Percentiles rank a stretch among this genome's conserved stretches.
Evolutionary conservation across 176 grass and related monocot genomes (phyloP).

Genomic region (Olyra latifolia): DNA sequence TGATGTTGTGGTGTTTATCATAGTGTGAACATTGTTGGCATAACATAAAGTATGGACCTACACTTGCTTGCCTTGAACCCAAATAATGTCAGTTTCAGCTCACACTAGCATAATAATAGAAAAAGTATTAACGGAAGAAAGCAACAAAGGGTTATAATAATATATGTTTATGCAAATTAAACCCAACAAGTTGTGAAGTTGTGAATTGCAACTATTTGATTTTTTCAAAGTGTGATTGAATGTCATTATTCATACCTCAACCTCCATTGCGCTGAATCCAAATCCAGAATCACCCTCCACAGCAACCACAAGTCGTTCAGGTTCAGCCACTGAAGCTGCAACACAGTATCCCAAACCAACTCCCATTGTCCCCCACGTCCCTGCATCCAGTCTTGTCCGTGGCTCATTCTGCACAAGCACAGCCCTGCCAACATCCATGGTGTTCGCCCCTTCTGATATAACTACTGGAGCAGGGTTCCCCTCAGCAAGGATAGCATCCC

Average conservation of each 20-base stretch:
- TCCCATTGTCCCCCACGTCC: slow-evolving; percentile 96
- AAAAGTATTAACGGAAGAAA: neutral
- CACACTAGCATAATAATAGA: neutral
- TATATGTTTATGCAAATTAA: neutral
- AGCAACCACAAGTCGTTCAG: slow-evolving; percentile 75
- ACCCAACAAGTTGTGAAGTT: neutral
- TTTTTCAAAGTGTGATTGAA: neutral
- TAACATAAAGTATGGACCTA: neutral
- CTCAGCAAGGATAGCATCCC: slow-evolving; percentile 75
- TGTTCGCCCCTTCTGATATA: slow-evolving; percentile 90
- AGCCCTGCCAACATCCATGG: slow-evolving; percentile 89
- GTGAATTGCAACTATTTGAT: neutral
- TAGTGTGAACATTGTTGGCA: neutral
- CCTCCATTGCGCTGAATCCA: slow-evolving; percentile 97
- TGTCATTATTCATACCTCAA: slow-evolving; percentile 64
- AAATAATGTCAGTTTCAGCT: neutral
- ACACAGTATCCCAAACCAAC: slow-evolving; percentile 94
- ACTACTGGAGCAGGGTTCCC: slow-evolving; percentile 71
- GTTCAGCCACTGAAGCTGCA: slow-evolving; percentile 75
- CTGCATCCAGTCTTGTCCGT: slow-evolving; percentile 88
- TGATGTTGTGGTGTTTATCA: neutral
- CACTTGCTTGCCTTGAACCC: neutral
- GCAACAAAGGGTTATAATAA: neutral
- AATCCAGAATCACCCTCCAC: slow-evolving; percentile 96
- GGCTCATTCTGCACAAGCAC: slow-evolving; percentile 97